Base-by-base conservation (phyloP, 306 rosid genomes). In the Mucuna pruriens region DNA sequence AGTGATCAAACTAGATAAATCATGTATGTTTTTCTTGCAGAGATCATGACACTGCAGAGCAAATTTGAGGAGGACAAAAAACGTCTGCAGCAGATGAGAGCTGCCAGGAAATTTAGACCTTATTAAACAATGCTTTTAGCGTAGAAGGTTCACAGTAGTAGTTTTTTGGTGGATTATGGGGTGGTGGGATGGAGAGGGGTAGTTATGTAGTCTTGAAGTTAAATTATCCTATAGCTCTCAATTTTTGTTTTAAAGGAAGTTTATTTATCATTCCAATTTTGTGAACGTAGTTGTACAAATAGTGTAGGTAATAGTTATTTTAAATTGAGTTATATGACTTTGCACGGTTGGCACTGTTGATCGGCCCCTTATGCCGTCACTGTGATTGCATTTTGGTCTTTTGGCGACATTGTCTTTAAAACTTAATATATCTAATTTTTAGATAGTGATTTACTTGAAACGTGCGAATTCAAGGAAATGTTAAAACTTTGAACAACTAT, bases 41-140 rank as follows among this genome's bases (percentile, higher is more conserved):
- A 95, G 81, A 73, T 95, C 77, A 81, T 95, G 92, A 80, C 77
- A 87, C 85, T 95, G 62, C 99, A 93, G 79, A 83, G 90, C 88
- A 95, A 95, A 67, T 95, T 95, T 49, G 92, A 91, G 87, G 89
- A 90, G 63, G 99, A 91, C 79, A 93, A 88, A 82, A 93, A 89
- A 78, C 84, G 95, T 76, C 86, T 95, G 45, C 99, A 91, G 75
- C 96, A 89, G 80, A 73, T 93, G 25, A 84, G 98, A 89, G 97
- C 98, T 76, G 86, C 97, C 44, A 88, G 98, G 84, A 91, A 92
- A 85, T 95, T 95, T 83, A 88, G 90, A 48, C 99, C 98, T 15
- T 95, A 95, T 82, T 95, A 86, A 88, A 46, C 31, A 36, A 36
- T 16, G 25, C 9, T 62, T 54, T 44, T 67, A 25, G 38, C 9